A percentile compares a stretch with the other conserved stretches of the same genome.
phyloP scores from a whole-genome alignment of 2,329 filamentous ascomycete species.

The Drechslera avenae region DNA sequence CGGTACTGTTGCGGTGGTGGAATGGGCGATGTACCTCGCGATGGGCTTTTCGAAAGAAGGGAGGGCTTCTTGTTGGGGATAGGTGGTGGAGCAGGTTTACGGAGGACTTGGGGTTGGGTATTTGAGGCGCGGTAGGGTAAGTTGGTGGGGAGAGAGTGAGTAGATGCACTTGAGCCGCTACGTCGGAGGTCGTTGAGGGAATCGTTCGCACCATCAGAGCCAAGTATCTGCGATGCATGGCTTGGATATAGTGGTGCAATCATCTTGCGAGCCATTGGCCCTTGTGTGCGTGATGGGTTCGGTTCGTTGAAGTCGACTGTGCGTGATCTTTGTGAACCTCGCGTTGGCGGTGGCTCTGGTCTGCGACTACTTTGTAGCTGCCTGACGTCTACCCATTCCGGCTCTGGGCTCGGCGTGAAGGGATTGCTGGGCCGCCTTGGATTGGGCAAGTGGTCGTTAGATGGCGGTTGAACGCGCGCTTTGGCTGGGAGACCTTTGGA shows the following conservation, averaged over 20 bases:
- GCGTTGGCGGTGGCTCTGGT: conserved; percentile 41
- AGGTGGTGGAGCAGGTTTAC: conserved; percentile 43
- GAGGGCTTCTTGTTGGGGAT: conserved; percentile 44
- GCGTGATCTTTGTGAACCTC: conserved; percentile 37
- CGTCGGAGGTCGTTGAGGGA: conserved; percentile 29
- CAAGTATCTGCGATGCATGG: conserved; percentile 26
- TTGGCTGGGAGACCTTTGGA: conserved; percentile 70
- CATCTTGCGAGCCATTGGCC: conserved; percentile 37
- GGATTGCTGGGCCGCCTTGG: conserved; percentile 79
- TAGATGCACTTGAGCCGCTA: conserved; percentile 32
- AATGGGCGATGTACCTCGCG: conserved; percentile 6
- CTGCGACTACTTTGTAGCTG: conserved; percentile 23
- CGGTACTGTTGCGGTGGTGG: conserved; percentile 28
- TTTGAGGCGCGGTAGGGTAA: conserved; percentile 24
- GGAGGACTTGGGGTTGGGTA: conserved; percentile 29
- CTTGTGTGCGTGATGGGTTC: conserved; percentile 31
- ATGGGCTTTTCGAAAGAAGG: conserved; percentile 24
- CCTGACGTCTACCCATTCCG: conserved; percentile 75
- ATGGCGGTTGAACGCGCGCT: conserved; percentile 71
- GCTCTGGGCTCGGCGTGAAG: conserved; percentile 73
- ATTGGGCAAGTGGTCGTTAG: conserved; percentile 69
- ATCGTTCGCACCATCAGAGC: conserved; percentile 30
- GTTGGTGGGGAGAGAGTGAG: conserved; percentile 35
- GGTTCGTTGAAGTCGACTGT: conserved; percentile 38
- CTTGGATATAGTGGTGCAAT: conserved; percentile 36